These are phyloP conservation scores for Phytophthora chlamydospora DNA, from an alignment of 352 stramenopile species.

Conservation along the genomic window DNA sequence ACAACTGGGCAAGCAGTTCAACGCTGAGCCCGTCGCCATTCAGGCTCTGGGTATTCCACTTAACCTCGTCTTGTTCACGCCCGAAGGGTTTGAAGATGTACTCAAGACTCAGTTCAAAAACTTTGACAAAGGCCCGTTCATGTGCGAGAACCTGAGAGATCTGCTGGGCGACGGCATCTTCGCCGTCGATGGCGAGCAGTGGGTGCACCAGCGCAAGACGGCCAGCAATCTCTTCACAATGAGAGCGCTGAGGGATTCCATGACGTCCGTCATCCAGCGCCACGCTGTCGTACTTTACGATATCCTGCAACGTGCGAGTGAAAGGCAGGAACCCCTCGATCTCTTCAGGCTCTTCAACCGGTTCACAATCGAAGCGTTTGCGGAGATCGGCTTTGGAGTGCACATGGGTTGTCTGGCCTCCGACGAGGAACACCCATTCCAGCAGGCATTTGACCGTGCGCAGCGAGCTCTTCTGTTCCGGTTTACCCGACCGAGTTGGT, in stretches of 20 bases:
- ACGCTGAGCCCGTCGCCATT: constrained; percentile 30
- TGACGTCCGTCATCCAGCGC: constrained; percentile 36
- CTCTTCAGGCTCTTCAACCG: constrained; percentile 48
- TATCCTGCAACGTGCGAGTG: constrained; percentile 18
- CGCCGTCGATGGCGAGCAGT: constrained; percentile 54
- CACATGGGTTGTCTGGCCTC: constrained; percentile 42
- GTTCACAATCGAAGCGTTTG: constrained; percentile 74
- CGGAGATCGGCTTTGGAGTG: constrained; percentile 75
- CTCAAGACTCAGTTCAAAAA: constrained; percentile 67
- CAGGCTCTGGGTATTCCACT: constrained; percentile 39
- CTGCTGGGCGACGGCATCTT: constrained; percentile 79
- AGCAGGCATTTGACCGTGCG: constrained; percentile 54
- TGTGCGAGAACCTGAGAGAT: constrained; percentile 44
- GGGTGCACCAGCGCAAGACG: constrained; percentile 77
- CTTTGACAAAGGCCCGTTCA: constrained; percentile 61
- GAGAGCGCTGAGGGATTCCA: constrained; percentile 44
- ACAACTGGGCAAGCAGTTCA: constrained; percentile 32
- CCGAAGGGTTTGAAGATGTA: constrained; percentile 53
- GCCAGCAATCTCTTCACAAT: constrained; percentile 86
- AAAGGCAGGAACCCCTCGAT: constrained; percentile 31
- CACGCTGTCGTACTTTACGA: constrained; percentile 23
- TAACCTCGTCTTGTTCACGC: constrained; percentile 39
- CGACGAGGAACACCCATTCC: constrained; percentile 51
- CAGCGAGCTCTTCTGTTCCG: constrained; percentile 43
- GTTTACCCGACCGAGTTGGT: constrained; percentile 42